phyloP scores from a whole-genome alignment of 2,329 filamentous ascomycete species.

The Epichloe gansuensis region DNA sequence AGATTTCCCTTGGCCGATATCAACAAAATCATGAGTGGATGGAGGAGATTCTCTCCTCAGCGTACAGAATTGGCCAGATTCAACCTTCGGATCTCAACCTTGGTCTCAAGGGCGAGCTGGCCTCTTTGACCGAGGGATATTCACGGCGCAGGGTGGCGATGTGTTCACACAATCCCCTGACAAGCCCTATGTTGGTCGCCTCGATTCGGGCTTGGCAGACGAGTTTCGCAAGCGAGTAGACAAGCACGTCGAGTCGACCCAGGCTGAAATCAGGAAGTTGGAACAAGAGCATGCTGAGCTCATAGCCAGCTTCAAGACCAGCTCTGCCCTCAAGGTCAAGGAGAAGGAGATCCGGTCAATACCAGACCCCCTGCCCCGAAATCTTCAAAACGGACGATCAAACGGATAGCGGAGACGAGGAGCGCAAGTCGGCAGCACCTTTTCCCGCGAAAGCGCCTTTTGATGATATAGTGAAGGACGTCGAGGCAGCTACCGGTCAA shows the following conservation, averaged over 20 bases:
- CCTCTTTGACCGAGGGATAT: constrained; percentile 71
- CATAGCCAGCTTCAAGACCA: constrained; percentile 62
- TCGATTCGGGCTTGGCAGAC: constrained; percentile 66
- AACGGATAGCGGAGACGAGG: constrained; percentile 39
- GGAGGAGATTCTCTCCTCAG: constrained; percentile 90
- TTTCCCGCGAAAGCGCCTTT: constrained; percentile 38
- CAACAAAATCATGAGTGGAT: constrained; percentile 98
- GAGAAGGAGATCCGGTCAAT: constrained; percentile 65
- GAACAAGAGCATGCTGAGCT: constrained; percentile 65
- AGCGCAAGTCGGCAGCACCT: constrained; percentile 18
- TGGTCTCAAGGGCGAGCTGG: constrained; percentile 72
- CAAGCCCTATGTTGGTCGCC: constrained; percentile 46
- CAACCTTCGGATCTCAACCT: constrained; percentile 77
- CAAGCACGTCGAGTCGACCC: constrained; percentile 59
- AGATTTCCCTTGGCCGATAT: constrained; percentile 79
- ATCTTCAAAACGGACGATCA: constrained; percentile 50
- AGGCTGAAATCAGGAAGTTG: constrained; percentile 75
- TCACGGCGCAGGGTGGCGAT: constrained; percentile 51
- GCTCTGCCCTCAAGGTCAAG: constrained; percentile 56
- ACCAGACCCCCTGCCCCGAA: constrained; percentile 48
- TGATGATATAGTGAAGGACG: constrained; percentile 61
- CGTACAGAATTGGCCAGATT: constrained; percentile 76
- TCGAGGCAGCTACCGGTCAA: constrained; percentile 60
- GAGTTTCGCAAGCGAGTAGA: constrained; percentile 72
- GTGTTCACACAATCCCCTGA: constrained; percentile 33